A percentile compares a stretch with the other conserved stretches of the same genome.
These are phyloP conservation scores for Obelidium mucronatum DNA, from an alignment of 192 early-diverging fungal genomes.

Conservation along the genomic window DNA sequence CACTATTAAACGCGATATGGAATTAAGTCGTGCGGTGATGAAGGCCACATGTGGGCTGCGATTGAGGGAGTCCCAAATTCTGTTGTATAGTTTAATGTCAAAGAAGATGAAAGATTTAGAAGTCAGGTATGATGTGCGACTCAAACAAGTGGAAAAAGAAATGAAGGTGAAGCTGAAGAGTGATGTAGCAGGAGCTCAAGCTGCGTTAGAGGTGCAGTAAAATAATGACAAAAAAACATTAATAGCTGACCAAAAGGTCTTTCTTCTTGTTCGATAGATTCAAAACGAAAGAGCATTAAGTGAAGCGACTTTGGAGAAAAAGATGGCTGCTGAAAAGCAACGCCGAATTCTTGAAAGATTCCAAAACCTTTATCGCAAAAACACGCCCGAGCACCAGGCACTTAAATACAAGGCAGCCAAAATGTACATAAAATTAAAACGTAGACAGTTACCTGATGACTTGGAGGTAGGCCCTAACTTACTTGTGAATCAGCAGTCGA, in stretches of 20 bases:
- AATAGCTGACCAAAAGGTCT: not conserved
- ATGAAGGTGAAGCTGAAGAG: not conserved
- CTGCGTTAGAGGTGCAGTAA: constrained; percentile 19
- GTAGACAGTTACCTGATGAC: constrained; percentile 14
- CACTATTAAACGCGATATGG: constrained; percentile 21
- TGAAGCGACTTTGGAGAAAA: not conserved
- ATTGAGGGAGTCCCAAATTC: constrained; percentile 19
- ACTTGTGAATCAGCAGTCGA: no score
- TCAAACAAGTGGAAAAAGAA: not conserved
- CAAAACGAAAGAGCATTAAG: not conserved
- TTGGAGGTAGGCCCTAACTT: no score
- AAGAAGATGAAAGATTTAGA: constrained; percentile 18
- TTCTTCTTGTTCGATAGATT: no score
- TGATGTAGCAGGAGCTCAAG: not conserved
- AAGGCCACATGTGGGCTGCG: constrained; percentile 17
- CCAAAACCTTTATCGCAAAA: not conserved
- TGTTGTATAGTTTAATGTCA: constrained; percentile 27
- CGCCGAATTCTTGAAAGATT: not conserved
- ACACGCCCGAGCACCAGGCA: constrained; percentile 29
- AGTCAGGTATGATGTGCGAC: not conserved
- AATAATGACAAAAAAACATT: not conserved
- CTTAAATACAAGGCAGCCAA: constrained; percentile 19
- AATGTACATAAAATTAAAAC: constrained; percentile 13
- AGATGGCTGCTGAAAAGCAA: not conserved
- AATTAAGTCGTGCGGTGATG: constrained; percentile 12